phyloP scores from a whole-genome alignment of 345 rosid genomes.

The Corymbia maculata region DNA sequence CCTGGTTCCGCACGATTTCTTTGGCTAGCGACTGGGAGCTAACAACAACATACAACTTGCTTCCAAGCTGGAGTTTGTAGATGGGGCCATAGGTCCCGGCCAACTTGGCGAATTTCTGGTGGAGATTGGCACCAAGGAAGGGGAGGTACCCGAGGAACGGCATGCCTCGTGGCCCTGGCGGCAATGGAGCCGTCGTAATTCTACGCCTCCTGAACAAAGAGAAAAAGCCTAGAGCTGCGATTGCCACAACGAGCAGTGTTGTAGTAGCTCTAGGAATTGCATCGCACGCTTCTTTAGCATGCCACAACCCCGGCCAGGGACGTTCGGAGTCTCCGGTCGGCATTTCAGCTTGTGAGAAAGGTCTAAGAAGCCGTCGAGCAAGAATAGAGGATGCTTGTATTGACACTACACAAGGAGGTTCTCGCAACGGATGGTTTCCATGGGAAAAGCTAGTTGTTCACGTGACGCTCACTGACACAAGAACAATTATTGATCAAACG shows the following conservation, averaged over 20 bases:
- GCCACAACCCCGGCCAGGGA: background rate
- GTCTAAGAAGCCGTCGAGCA: background rate
- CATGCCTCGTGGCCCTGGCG: constrained; percentile 27
- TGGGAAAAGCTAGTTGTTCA: background rate
- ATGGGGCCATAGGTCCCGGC: constrained; percentile 17
- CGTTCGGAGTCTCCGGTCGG: background rate
- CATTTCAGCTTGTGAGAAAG: background rate
- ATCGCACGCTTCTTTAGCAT: background rate
- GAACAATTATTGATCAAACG: background rate
- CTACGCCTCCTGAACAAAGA: background rate
- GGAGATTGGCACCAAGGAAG: constrained; percentile 21
- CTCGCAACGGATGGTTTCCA: background rate
- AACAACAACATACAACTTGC: constrained; percentile 13
- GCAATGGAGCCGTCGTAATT: constrained; percentile 3
- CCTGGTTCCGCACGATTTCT: constrained; percentile 27
- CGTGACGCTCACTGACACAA: background rate
- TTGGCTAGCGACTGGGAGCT: constrained; percentile 22
- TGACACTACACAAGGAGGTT: background rate
- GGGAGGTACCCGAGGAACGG: constrained; percentile 41
- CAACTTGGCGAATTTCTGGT: constrained; percentile 13
- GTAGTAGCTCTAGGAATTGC: background rate
- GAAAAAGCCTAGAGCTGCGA: background rate
- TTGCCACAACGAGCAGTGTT: background rate
- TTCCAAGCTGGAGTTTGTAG: constrained; percentile 25
- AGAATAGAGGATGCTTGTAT: background rate